Percentiles rank a stretch among this genome's conserved stretches.
phyloP scores from a whole-genome alignment of 345 rosid genomes.

The sweet orange (Citrus sinensis) region DVS_A1.0 CM039165.1:21397001-21397500 shows the following conservation, averaged over 20 bases:
- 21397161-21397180: background rate
- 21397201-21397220: background rate
- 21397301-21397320: background rate
- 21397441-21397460: too few relatives aligned
- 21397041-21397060: slow-evolving; percentile 26
- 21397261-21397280: background rate
- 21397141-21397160: slow-evolving; percentile 39
- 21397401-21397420: too few relatives aligned
- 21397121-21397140: slow-evolving; percentile 15
- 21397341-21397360: background rate
- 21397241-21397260: background rate
- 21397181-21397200: background rate
- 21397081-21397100: slow-evolving; percentile 58
- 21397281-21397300: background rate
- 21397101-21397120: slow-evolving; percentile 22
- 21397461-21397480: background rate
- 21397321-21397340: background rate
- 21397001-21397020: slow-evolving; percentile 3
- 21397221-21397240: background rate
- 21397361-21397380: background rate
- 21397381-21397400: background rate
- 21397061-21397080: slow-evolving; percentile 68
- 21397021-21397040: background rate
- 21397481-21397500: background rate
- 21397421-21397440: too few relatives aligned